phyloP scores from a whole-genome alignment of 192 early-diverging fungal genomes.

The Backusella tuberculispora region DNA sequence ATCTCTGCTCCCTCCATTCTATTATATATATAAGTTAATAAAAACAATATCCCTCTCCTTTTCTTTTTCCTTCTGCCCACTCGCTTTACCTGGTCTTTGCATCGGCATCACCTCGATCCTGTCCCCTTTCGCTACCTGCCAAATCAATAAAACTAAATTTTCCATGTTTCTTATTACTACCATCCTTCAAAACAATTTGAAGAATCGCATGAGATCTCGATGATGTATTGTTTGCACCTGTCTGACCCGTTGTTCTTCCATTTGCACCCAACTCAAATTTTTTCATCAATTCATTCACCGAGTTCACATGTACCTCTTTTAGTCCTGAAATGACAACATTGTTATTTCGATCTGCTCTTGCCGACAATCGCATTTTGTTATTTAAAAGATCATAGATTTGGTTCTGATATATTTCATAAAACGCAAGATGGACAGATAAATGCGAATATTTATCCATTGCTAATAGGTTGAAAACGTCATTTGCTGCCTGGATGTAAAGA shows the following conservation, averaged over 20 bases:
- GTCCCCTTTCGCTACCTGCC: constrained; percentile 97
- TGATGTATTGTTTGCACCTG: constrained; percentile 94
- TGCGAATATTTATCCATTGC: constrained; percentile 68
- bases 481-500: constrained; percentile 89
- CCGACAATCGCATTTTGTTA: constrained; percentile 81
- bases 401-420: constrained; percentile 98
- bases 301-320: constrained; percentile 81
- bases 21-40: not conserved
- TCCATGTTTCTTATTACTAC: constrained; percentile 60
- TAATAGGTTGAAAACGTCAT: constrained; percentile 86
- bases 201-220: constrained; percentile 98
- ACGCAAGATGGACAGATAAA: constrained; percentile 81
- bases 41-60: not conserved
- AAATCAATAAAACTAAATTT: constrained; percentile 98
- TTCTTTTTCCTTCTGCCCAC: not conserved
- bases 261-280: constrained; percentile 92
- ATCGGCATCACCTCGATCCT: constrained; percentile 92
- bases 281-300: constrained; percentile 82
- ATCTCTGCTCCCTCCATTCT: constrained; percentile 98
- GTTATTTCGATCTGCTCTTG: constrained; percentile 93
- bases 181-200: constrained; percentile 83
- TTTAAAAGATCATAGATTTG: constrained; percentile 95
- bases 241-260: constrained; percentile 90
- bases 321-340: constrained; percentile 90
- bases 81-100: constrained; percentile 78